phyloP scores from a whole-genome alignment of 1,284 basidiomycete genomes.

The Pyrrhoderma lamaoense region DNA sequence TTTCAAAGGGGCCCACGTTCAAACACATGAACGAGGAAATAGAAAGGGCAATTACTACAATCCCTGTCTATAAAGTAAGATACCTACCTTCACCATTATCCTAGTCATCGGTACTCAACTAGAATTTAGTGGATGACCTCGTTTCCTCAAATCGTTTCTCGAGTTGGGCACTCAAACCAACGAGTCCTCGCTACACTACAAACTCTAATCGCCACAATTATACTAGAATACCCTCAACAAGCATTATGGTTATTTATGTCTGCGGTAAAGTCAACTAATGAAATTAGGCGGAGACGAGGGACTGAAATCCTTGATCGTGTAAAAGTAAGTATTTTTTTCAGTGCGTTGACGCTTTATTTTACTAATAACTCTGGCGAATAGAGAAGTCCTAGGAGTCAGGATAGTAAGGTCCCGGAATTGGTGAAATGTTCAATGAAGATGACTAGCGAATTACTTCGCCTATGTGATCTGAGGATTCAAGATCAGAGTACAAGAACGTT shows the following conservation, averaged over 20 bases:
- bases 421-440: constrained; percentile 51
- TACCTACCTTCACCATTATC: not conserved
- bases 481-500: constrained; percentile 41
- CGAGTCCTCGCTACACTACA: constrained; percentile 63
- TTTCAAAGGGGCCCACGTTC: constrained; percentile 14
- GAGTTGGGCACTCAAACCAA: constrained; percentile 78
- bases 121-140: constrained; percentile 83
- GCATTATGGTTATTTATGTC: constrained; percentile 91
- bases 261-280: constrained; percentile 80
- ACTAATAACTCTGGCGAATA: constrained; percentile 19
- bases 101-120: not conserved
- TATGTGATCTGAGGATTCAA: constrained; percentile 55
- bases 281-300: constrained; percentile 57
- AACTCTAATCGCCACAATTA: constrained; percentile 66
- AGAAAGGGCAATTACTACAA: constrained; percentile 40
- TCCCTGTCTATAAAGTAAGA: constrained; percentile 72
- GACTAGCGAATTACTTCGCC: constrained; percentile 58
- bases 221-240: constrained; percentile 84
- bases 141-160: constrained; percentile 94
- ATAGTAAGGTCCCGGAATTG: constrained; percentile 41
- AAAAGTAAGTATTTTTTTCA: constrained; percentile 36
- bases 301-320: constrained; percentile 58
- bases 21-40: not conserved
- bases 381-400: constrained; percentile 34
- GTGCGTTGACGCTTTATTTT: constrained; percentile 18